phyloP scores from a whole-genome alignment of 148 eudicot genomes.

The Nepenthes gracilis region DNA sequence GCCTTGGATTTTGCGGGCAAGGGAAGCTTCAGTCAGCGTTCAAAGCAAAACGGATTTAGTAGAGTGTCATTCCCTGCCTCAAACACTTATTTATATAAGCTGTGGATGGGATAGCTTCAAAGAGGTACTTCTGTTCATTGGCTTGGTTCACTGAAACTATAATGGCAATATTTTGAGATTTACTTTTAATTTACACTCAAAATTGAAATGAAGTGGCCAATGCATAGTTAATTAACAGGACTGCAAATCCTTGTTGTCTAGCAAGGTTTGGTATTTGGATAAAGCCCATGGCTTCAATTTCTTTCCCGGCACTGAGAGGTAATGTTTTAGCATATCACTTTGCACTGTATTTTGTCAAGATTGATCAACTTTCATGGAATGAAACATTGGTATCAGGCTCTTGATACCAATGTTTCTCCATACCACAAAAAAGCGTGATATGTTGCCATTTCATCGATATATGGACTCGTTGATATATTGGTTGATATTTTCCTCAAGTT shows the following conservation, averaged over 20 bases:
- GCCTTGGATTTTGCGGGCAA: slow-evolving; percentile 92
- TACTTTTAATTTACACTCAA: not conserved
- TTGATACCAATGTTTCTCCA: too few relatives aligned
- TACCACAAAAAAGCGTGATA: too few relatives aligned
- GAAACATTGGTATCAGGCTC: too few relatives aligned
- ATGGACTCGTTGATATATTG: too few relatives aligned
- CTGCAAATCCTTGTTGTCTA: slow-evolving; percentile 61
- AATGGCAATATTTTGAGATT: not conserved
- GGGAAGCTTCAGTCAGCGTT: slow-evolving; percentile 56
- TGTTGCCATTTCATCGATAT: too few relatives aligned
- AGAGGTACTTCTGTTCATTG: slow-evolving; percentile 35
- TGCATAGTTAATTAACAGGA: slow-evolving; percentile 31
- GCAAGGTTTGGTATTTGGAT: slow-evolving; percentile 77
- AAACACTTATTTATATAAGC: slow-evolving; percentile 86
- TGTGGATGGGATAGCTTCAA: slow-evolving; percentile 98
- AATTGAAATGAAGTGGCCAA: slow-evolving; percentile 4
- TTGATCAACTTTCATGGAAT: too few relatives aligned
- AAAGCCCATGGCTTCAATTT: slow-evolving; percentile 95
- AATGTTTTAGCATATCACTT: not conserved
- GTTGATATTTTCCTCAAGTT: too few relatives aligned
- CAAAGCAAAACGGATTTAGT: slow-evolving; percentile 36
- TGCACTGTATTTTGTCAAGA: too few relatives aligned
- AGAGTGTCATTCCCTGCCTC: slow-evolving; percentile 54
- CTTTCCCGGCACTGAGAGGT: slow-evolving; percentile 98
- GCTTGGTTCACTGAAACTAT: not conserved